Conservation (phyloP, 2,329 filamentous ascomycete genomes). For the Nemania sp. region DNA sequence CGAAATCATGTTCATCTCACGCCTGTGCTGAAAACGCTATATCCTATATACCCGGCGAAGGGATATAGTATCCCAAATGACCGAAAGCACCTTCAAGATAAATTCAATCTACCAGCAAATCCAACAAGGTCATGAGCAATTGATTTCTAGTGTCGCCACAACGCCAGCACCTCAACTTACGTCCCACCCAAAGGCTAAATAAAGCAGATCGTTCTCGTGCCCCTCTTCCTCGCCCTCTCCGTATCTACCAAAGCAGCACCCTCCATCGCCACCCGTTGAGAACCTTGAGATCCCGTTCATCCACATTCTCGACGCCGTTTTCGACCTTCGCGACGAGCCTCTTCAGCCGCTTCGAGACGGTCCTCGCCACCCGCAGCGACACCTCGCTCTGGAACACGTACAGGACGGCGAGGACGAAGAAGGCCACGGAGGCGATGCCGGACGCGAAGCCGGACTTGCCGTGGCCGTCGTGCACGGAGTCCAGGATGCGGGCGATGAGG, state of each 20-base stretch:
- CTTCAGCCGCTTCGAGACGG: conserved; percentile 55
- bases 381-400: conserved; percentile 66
- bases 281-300: conserved; percentile 54
- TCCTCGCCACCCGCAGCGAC: conserved; percentile 57
- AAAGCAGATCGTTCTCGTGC: neutral
- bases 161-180: neutral
- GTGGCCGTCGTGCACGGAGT: conserved; percentile 45
- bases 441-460: conserved; percentile 51
- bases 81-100: neutral
- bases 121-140: neutral
- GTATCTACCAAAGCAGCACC: conserved; percentile 50
- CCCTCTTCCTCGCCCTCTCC: neutral
- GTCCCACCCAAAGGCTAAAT: neutral
- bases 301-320: conserved; percentile 50
- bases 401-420: conserved; percentile 60
- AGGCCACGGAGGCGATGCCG: conserved; percentile 53
- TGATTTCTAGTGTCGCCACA: neutral
- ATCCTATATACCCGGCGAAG: neutral
- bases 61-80: neutral
- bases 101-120: neutral
- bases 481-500: conserved; percentile 55
- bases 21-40: neutral
- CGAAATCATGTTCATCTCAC: neutral
- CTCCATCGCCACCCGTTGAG: conserved; percentile 63
- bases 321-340: conserved; percentile 54